These are phyloP conservation scores for Termitomyces sp. DNA, from an alignment of 768 basidiomycete species.

Conservation along the genomic window DNA sequence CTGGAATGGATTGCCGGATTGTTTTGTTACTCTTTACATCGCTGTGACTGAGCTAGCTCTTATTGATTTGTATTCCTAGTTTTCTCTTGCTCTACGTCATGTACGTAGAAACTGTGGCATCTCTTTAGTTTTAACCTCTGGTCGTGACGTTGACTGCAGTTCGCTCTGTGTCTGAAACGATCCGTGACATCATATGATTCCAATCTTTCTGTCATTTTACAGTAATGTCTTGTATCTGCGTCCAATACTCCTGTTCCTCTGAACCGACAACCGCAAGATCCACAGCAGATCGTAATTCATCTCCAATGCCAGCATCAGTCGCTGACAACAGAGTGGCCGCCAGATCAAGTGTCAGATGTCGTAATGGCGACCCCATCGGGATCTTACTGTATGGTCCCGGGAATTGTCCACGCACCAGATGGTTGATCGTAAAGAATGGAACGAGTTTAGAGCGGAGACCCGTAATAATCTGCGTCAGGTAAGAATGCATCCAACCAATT, in stretches of 20 bases:
- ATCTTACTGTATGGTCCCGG: slow-evolving; percentile 78
- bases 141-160: background rate
- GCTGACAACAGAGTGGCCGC: slow-evolving; percentile 34
- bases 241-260: slow-evolving; percentile 40
- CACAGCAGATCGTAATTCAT: slow-evolving; percentile 26
- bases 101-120: slow-evolving; percentile 20
- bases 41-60: slow-evolving; percentile 28
- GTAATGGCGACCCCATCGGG: slow-evolving; percentile 39
- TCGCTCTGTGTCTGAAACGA: background rate
- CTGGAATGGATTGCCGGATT: slow-evolving; percentile 11
- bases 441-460: slow-evolving; percentile 58
- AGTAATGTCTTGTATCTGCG: slow-evolving; percentile 20
- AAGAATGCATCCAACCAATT: background rate
- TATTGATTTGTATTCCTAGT: slow-evolving; percentile 6
- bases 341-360: slow-evolving; percentile 65
- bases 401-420: slow-evolving; percentile 71
- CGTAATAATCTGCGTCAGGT: slow-evolving; percentile 39
- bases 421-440: slow-evolving; percentile 79
- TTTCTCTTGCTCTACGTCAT: slow-evolving; percentile 35
- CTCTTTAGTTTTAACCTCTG: background rate
- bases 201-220: background rate
- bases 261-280: slow-evolving; percentile 36
- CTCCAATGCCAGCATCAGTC: slow-evolving; percentile 10
- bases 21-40: slow-evolving; percentile 15
- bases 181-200: background rate